Evolutionary conservation across 169 alveolate genomes (phyloP).

Genomic region (Cyclospora cayetanensis): DNA sequence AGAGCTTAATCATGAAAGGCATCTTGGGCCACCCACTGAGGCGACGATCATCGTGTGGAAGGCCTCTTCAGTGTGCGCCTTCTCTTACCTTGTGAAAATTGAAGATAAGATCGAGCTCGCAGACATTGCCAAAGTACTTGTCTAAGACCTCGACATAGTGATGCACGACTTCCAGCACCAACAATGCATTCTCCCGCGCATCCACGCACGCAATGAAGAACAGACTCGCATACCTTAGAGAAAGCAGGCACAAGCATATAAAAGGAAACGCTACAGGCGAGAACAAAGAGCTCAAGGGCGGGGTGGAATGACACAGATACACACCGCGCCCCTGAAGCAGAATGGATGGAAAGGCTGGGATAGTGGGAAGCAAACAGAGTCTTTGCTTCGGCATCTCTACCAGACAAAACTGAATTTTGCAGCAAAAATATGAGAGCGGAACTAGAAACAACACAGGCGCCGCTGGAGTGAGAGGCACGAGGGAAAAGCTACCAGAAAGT

Average conservation of each 20-base stretch:
- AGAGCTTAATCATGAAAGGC: neutral
- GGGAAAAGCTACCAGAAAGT: no score
- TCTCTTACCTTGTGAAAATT: conserved; percentile 94
- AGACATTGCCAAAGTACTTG: conserved; percentile 98
- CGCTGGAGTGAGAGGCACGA: no score
- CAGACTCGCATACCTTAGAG: conserved; percentile 97
- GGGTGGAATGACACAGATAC: neutral
- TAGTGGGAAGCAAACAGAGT: no score
- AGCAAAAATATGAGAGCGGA: no score
- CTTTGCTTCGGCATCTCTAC: no score
- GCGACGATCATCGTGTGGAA: neutral
- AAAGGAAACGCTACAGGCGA: neutral
- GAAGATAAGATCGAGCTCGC: conserved; percentile 99
- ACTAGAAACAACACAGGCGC: no score
- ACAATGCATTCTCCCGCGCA: conserved; percentile 96
- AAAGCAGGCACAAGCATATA: neutral
- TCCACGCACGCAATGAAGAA: conserved; percentile 97
- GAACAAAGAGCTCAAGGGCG: no score
- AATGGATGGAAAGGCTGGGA: no score
- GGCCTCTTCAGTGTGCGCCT: neutral
- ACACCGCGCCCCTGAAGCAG: no score
- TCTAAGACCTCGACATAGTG: conserved; percentile 98
- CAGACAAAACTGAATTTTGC: no score
- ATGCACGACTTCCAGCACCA: conserved; percentile 96
- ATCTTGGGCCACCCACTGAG: neutral